Percentiles rank a stretch among this genome's conserved stretches.
These are phyloP conservation scores for Crepidotus variabilis DNA, from an alignment of 768 basidiomycete species.

Conservation along the genomic window DNA sequence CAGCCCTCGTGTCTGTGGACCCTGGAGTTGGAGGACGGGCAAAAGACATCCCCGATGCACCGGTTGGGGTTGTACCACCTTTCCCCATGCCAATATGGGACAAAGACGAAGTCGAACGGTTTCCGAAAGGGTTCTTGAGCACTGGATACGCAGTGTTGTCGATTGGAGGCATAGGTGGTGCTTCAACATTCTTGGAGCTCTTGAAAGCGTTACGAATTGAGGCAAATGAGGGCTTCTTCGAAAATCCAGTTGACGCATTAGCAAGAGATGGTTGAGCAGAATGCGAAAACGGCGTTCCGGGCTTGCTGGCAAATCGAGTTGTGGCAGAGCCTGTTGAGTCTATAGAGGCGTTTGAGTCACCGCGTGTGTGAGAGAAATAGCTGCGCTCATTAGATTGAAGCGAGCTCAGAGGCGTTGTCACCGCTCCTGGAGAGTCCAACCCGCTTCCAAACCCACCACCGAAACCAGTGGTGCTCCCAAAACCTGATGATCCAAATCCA, in stretches of 20 bases:
- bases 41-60: constrained; percentile 46
- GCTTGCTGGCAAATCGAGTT: constrained; percentile 44
- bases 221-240: constrained; percentile 82
- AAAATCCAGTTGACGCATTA: constrained; percentile 53
- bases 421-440: constrained; percentile 62
- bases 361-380: constrained; percentile 70
- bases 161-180: constrained; percentile 73
- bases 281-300: constrained; percentile 59
- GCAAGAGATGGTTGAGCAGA: constrained; percentile 70
- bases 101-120: constrained; percentile 76
- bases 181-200: constrained; percentile 54
- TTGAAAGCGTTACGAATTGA: constrained; percentile 88
- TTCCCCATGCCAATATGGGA: constrained; percentile 39
- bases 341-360: constrained; percentile 76
- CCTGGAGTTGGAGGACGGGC: constrained; percentile 61
- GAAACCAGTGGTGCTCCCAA: constrained; percentile 29
- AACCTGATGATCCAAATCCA: constrained; percentile 7
- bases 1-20: constrained; percentile 37
- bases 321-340: constrained; percentile 66
- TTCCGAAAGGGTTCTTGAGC: constrained; percentile 72
- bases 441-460: constrained; percentile 30
- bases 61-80: constrained; percentile 27
- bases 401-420: constrained; percentile 39
- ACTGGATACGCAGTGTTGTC: constrained; percentile 68
- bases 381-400: constrained; percentile 50